Evolutionary conservation across 495 filamentous ascomycete genomes (phyloP).

Genomic region (Aspergillus sclerotioniger): DNA sequence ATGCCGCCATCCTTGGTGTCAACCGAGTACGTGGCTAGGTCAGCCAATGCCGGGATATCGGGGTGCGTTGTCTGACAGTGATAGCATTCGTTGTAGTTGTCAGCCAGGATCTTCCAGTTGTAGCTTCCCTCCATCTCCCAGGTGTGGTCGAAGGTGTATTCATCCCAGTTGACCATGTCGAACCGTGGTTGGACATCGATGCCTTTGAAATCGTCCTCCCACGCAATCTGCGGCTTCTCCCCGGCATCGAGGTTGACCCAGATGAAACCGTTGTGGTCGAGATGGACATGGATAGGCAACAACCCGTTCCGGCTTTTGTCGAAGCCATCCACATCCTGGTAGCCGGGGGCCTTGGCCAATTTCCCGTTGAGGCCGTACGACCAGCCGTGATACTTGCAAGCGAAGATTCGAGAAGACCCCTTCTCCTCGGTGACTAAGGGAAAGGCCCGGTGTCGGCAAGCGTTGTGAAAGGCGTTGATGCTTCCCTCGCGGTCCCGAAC

Average conservation of each 20-base stretch:
- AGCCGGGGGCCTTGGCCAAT: slow-evolving; percentile 57
- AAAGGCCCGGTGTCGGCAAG: slow-evolving; percentile 57
- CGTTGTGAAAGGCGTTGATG: slow-evolving; percentile 59
- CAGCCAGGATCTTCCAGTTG: slow-evolving; percentile 54
- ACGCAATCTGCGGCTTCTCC: slow-evolving; percentile 39
- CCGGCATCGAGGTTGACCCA: slow-evolving; percentile 50
- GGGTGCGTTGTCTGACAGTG: slow-evolving; percentile 51
- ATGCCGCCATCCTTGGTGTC: slow-evolving; percentile 38
- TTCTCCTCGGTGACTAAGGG: slow-evolving; percentile 50
- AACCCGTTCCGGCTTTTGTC: slow-evolving; percentile 53
- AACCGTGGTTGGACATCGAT: slow-evolving; percentile 38
- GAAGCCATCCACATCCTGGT: slow-evolving; percentile 52
- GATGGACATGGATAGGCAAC: slow-evolving; percentile 44
- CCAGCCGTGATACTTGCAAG: slow-evolving; percentile 63
- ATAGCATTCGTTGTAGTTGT: slow-evolving; percentile 55
- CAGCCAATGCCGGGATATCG: slow-evolving; percentile 39
- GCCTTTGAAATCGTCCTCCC: slow-evolving; percentile 41
- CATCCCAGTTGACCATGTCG: slow-evolving; percentile 40
- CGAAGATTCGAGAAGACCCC: slow-evolving; percentile 50
- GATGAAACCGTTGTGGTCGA: slow-evolving; percentile 48
- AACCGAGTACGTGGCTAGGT: slow-evolving; percentile 44
- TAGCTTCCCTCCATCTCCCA: slow-evolving; percentile 45
- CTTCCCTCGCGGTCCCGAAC: slow-evolving; percentile 46
- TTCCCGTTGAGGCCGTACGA: slow-evolving; percentile 57
- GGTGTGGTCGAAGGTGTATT: slow-evolving; percentile 47